Base-by-base conservation (phyloP, 2,329 filamentous ascomycete species). In the Neopestalotiopsis clavispora region DNA sequence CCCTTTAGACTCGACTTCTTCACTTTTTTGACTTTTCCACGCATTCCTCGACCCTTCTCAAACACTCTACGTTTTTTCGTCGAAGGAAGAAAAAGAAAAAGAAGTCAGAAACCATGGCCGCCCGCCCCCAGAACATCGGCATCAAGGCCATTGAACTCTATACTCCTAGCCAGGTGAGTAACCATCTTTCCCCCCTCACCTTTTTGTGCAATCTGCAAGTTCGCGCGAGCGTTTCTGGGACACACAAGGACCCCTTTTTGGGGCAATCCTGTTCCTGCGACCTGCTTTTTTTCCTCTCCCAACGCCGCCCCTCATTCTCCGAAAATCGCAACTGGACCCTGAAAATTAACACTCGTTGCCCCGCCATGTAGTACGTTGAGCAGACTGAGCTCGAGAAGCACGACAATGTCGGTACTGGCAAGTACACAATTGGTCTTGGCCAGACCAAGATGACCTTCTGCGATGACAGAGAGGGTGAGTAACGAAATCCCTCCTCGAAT, bases 381-480 rank as follows among this genome's bases (percentile, higher is more conserved):
- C 93, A 96, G 84, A 81, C 85, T 69, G 92, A 95, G 81, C 89
- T 96, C 72, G 93, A 95, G 82, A 93, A 94, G 83, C 94, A 94
- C 83, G 93, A 96, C 89, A 93, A 92, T 80, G 92, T 94, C 77
- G 88, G 88, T 80, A 81, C 90, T 68, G 93, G 93, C 74, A 96
- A 96, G 85, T 96, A 96, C 87, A 96, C 93, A 78, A 95, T 96
- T 84, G 93, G 93, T 81, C 91, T 96, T 68, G 93, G 93, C 77
- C 93, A 96, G 88, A 95, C 92, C 79, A 94, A 93, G 85, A 96
- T 96, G 93, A 91, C 90, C 86, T 96, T 96, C 84, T 95, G 93
- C 81, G 93, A 96, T 83, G 93, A 96, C 79, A 90, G 92, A 79
- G 93, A 96, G 86, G 93, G 93, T 94, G 81, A 81, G 85, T 81